Base-by-base conservation (phyloP, 805 yeast species). In the Teunomyces cretensis region DNA sequence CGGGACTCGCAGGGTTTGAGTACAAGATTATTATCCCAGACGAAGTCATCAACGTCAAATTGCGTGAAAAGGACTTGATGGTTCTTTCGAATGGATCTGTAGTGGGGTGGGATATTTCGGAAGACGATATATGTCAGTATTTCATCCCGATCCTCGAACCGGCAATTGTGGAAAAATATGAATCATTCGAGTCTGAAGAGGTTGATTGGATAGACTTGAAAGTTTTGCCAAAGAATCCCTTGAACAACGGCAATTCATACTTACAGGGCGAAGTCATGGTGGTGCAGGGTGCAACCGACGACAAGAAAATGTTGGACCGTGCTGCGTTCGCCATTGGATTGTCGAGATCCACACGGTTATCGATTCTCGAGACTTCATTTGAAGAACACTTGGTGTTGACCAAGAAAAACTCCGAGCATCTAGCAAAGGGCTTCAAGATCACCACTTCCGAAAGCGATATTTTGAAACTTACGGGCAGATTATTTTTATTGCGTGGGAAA, bases 311-410 rank as follows among this genome's bases (percentile, higher is more conserved):
- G 30, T 65, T 87, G 31, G 96, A 89, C 57, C 88, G 85, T 67
- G 86, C 90, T 8, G 96, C 97, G 0, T 90, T 90, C 63, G 84
- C 96, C 1, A 83, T 88, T 43, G 97, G 97, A 0, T 68, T 91
- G 27, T 84, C 96, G 0, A 68, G 97, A 53, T 87, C 96, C 2
- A 90, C 97, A 0, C 79, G 94, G 58, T 70, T 91, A 36, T 90
- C 96, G 0, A 81, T 89, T 1, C 63, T 91, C 31, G 97, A 91
- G 61, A 72, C 76, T 19, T 74, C 84, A 3, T 68, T 89, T 33
- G 97, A 90, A 52, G 67, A 75, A 22, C 86, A 85, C 55, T 78
- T 88, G n/a, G 65, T 61, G 30, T 61, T 79, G 42, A 84, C 95
- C 1, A 78, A 83, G 53, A 68, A 68, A 26, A 79, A 86, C 37